phyloP scores from a whole-genome alignment of 805 yeast genomes.

The Hanseniaspora clermontiae region DNA sequence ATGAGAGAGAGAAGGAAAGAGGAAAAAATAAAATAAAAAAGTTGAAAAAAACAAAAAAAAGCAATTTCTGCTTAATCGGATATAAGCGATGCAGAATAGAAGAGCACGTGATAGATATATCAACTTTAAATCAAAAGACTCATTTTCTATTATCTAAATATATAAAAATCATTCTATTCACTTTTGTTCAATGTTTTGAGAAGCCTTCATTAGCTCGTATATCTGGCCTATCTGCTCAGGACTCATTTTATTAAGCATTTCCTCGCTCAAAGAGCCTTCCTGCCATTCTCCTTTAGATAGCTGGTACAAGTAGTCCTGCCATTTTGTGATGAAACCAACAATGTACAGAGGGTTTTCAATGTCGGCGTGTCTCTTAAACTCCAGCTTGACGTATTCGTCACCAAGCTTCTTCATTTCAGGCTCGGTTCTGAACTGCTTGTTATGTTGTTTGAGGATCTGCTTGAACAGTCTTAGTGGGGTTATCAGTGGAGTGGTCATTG shows the following conservation, averaged over 20 bases:
- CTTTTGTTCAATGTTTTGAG: conserved; percentile 27
- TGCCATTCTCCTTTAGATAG: conserved; percentile 54
- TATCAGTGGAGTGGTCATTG: conserved; percentile 36
- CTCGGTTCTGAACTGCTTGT: conserved; percentile 30
- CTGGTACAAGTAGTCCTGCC: conserved; percentile 73
- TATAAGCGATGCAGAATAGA: too few relatives aligned
- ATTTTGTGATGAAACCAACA: conserved; percentile 80
- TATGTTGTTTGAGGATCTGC: conserved; percentile 72
- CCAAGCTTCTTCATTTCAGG: conserved; percentile 64
- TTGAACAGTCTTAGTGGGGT: conserved; percentile 77
- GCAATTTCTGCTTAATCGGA: background rate
- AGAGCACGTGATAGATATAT: too few relatives aligned
- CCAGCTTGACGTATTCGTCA: conserved; percentile 77
- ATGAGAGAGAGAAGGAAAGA: background rate
- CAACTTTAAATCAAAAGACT: too few relatives aligned
- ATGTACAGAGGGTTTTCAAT: conserved; percentile 86
- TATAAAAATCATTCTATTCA: too few relatives aligned
- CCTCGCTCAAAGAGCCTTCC: conserved; percentile 47
- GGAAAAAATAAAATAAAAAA: too few relatives aligned
- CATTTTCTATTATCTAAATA: too few relatives aligned
- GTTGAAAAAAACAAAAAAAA: background rate
- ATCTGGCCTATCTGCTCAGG: conserved; percentile 82
- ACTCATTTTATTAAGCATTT: conserved; percentile 66
- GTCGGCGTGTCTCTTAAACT: conserved; percentile 70
- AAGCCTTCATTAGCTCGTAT: conserved; percentile 68